Evolutionary conservation across 2,329 filamentous ascomycete genomes (phyloP), one percentile per base, ranked within the genome.

Genomic region (Ciborinia camelliae): DNA sequence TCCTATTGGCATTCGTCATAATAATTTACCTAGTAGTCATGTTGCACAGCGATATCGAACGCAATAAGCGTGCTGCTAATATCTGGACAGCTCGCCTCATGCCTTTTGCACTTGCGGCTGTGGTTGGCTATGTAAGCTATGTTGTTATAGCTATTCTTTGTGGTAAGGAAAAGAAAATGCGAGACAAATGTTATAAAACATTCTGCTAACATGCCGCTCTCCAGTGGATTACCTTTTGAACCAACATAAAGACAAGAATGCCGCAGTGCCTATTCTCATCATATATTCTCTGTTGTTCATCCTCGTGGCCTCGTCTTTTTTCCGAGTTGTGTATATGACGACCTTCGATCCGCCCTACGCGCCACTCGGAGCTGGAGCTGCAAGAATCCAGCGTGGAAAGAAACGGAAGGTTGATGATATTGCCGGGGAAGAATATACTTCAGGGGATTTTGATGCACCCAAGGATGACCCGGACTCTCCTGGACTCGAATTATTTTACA

Each of bases 401-500:
- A 64, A 71, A 35, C 73, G 69, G 41, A 72, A 74, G 54, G 63
- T 66, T 32, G 60, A 68, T 66, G 69, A 65, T 8, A 69, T 72
- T 63, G 68, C 67, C 28, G 66, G 66, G 7, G 66, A 60, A 20
- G 69, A 71, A 67, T 73, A 73, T 51, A 62, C 67, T 51, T n/a
- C 58, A 20, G 67, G 63, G 72, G 66, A 54, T 66, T 66, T 10
- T 32, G 61, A 26, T 35, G 53, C 28, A 32, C 53, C 61, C 32
- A 65, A 68, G 58, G 62, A 70, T 54, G 71, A 75, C 39, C 81
- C 83, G n/a, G 85, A 90, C 68, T 85, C 85, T 60, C 84, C 86
- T 14, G 88, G 89, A 0, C 80, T 93, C 59, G 89, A 93, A 70
- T 77, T 81, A 4, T 96, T 96, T 74, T 96, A 95, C 73, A 88